Evolutionary conservation across 208 protist species (phyloP).

Genomic region (Trypanosoma congolense): DNA sequence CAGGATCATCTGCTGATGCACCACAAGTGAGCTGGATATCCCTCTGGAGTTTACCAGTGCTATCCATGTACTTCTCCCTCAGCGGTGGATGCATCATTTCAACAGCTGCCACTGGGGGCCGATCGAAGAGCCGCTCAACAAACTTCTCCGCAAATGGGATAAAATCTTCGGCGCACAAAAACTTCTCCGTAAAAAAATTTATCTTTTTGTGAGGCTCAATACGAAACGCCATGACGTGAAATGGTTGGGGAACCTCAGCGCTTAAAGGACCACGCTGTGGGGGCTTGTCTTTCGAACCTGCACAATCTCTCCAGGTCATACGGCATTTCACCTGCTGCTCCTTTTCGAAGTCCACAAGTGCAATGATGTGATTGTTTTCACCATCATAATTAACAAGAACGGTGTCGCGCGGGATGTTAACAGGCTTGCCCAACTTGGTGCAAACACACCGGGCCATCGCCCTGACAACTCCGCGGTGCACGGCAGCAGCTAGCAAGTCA

Average conservation of each 20-base stretch:
- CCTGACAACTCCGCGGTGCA: slow-evolving; percentile 64
- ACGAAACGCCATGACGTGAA: slow-evolving; percentile 74
- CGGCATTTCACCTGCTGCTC: slow-evolving; percentile 57
- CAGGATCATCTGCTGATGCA: slow-evolving; percentile 24
- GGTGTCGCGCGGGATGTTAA: slow-evolving; percentile 43
- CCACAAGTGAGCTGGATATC: slow-evolving; percentile 41
- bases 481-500: slow-evolving; percentile 37
- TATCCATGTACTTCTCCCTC: slow-evolving; percentile 33
- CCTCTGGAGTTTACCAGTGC: slow-evolving; percentile 33
- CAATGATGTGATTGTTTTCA: slow-evolving; percentile 57
- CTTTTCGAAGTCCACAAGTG: slow-evolving; percentile 73
- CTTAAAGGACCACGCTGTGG: background rate
- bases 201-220: slow-evolving; percentile 34
- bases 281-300: background rate
- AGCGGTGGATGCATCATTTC: slow-evolving; percentile 61
- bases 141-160: slow-evolving; percentile 61
- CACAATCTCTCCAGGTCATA: slow-evolving; percentile 52
- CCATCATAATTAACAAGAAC: slow-evolving; percentile 42
- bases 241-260: slow-evolving; percentile 16
- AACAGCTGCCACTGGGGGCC: slow-evolving; percentile 39
- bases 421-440: slow-evolving; percentile 44
- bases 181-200: slow-evolving; percentile 57
- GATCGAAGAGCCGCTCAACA: slow-evolving; percentile 56
- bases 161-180: slow-evolving; percentile 64
- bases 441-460: slow-evolving; percentile 78